phyloP scores from a whole-genome alignment of 257 asterid species.

The Ilex asprella region DNA sequence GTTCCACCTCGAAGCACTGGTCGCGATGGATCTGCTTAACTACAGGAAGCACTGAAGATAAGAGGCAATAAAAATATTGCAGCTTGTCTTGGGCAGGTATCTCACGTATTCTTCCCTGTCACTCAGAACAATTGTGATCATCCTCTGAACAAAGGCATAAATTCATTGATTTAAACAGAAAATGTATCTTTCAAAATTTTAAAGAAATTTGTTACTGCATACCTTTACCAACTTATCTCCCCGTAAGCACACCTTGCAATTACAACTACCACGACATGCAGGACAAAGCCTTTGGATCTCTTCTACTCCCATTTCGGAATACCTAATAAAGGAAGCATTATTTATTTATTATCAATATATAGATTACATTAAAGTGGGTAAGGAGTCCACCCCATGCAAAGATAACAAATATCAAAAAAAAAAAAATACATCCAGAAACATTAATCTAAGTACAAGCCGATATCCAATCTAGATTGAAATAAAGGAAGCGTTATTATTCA shows the following conservation, averaged over 20 bases:
- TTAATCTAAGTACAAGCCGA: no score
- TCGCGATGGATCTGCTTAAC: slow-evolving; percentile 68
- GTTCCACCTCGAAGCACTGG: slow-evolving; percentile 83
- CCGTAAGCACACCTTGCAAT: slow-evolving; percentile 84
- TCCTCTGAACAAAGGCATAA: neutral
- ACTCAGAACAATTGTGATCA: slow-evolving; percentile 11
- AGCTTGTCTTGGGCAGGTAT: slow-evolving; percentile 76
- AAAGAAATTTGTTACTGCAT: neutral
- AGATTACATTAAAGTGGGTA: no score
- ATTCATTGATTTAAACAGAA: neutral
- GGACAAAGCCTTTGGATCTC: slow-evolving; percentile 87
- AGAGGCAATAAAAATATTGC: slow-evolving; percentile 76
- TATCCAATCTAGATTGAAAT: no score
- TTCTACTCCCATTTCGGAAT: slow-evolving; percentile 56
- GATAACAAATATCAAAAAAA: no score
- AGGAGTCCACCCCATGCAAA: no score
- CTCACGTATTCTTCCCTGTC: slow-evolving; percentile 72
- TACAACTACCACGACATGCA: slow-evolving; percentile 92
- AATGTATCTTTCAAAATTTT: neutral
- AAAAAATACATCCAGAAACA: no score
- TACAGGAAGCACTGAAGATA: slow-evolving; percentile 89
- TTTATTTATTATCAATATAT: no score
- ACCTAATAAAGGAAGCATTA: slow-evolving; percentile 47
- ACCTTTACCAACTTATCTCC: slow-evolving; percentile 93
- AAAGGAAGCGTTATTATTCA: slow-evolving; percentile 1